These are phyloP conservation scores for Phytopythium vexans DNA, from an alignment of 352 stramenopile genomes.

Conservation along the genomic window DNA sequence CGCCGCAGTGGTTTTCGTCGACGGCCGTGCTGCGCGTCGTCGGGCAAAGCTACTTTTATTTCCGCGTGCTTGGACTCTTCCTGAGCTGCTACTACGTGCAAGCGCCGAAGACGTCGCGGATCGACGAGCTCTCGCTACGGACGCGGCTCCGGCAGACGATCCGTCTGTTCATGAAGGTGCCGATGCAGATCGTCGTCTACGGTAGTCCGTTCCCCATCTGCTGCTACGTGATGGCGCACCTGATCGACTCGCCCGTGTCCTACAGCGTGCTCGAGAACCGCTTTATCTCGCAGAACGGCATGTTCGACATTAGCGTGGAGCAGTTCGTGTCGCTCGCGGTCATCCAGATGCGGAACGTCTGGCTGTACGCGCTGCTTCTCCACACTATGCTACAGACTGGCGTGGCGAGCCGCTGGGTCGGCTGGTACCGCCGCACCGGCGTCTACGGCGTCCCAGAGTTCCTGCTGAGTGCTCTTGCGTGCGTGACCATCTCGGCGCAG, in stretches of 20 bases:
- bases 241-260: conserved; percentile 37
- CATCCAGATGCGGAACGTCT: conserved; percentile 47
- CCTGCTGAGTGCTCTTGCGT: conserved; percentile 28
- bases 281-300: conserved; percentile 26
- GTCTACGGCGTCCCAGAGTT: conserved; percentile 29
- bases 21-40: conserved; percentile 22
- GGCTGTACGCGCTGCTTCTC: conserved; percentile 30
- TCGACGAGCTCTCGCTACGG: conserved; percentile 5
- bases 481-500: conserved; percentile 28
- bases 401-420: conserved; percentile 18
- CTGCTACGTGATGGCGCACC: conserved; percentile 42
- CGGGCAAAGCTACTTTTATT: conserved; percentile 35
- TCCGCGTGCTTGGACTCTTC: conserved; percentile 29
- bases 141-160: conserved; percentile 9
- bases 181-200: conserved; percentile 50
- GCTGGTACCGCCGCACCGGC: conserved; percentile 3
- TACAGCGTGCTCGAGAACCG: conserved; percentile 31
- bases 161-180: conserved; percentile 34
- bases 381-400: conserved; percentile 17
- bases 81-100: conserved; percentile 25
- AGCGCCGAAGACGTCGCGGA: conserved; percentile 4
- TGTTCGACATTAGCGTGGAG: conserved; percentile 21
- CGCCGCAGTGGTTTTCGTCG: conserved; percentile 26
- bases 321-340: conserved; percentile 28
- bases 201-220: conserved; percentile 38